Conservation (phyloP, 2,329 filamentous ascomycete species). For the Nakataea oryzae region DNA sequence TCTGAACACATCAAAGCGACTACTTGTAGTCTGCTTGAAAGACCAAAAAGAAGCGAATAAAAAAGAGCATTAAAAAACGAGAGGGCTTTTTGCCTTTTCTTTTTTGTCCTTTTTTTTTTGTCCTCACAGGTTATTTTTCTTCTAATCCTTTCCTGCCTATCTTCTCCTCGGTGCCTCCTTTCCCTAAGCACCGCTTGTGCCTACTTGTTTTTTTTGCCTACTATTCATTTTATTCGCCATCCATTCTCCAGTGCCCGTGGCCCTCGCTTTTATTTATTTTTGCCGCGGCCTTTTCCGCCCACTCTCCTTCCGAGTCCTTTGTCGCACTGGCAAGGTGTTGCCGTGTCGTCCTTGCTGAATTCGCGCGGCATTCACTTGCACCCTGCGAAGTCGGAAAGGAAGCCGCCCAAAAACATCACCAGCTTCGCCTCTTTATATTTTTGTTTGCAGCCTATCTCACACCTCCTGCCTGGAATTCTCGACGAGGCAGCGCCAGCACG, state of each 20-base stretch:
- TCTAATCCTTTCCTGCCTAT: conserved; percentile 7
- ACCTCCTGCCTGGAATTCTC: not conserved
- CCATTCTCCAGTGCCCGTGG: not conserved
- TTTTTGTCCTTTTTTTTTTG: not conserved
- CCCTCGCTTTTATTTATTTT: conserved; percentile 7
- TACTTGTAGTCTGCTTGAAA: conserved; percentile 42
- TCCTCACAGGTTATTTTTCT: conserved; percentile 11
- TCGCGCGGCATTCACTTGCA: conserved; percentile 26
- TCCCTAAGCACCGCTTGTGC: too few species aligned
- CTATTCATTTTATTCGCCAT: not conserved
- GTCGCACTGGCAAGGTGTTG: conserved; percentile 13
- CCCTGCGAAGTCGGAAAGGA: conserved; percentile 19
- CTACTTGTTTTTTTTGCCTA: too few species aligned
- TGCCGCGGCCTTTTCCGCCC: conserved; percentile 8
- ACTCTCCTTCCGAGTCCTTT: conserved; percentile 7
- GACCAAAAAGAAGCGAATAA: conserved; percentile 10
- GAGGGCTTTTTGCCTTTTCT: conserved; percentile 3
- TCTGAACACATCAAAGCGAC: conserved; percentile 42
- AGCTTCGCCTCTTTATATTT: not conserved
- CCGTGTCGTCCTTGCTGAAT: conserved; percentile 12
- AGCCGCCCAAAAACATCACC: conserved; percentile 9
- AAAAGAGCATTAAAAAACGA: not conserved
- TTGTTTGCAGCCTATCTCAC: not conserved
- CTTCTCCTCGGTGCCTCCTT: conserved; percentile 22
- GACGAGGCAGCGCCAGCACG: conserved; percentile 9